Base-by-base conservation (phyloP, 179 eudicot species). In the Spinacia oleracea region DNA sequence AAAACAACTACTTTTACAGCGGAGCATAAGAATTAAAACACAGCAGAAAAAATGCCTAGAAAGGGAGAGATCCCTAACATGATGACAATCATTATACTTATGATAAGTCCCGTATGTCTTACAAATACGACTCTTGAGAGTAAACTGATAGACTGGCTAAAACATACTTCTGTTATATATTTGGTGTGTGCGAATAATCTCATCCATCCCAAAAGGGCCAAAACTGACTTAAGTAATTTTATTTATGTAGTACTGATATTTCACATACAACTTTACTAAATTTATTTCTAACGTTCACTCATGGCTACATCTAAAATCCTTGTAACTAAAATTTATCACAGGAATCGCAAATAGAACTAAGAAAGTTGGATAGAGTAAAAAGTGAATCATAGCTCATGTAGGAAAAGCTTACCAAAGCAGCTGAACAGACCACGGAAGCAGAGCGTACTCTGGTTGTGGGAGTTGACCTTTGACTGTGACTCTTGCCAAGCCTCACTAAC, bases 331-430 rank as follows among this genome's bases (percentile, higher is more conserved):
- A 60, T 15, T 25, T 60, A 60, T 60, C 63, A 58, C 63, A 58
- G 63, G 11, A 43, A 46, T 71, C 31, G 25, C n/a, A 48, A 71
- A 27, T 55, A 9, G 25, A 78, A 43, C 20, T 6, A 34, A 11
- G 60, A 40, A 6, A 23, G 27, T 23, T 7, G 15, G 34, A 67
- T 4, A 45, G 48, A 68, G 66, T 35, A 34, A 68, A 12, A 73
- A 53, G 31, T 45, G 45, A 58, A 70, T 9, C 29, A 25, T 23
- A 23, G 34, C 34, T 70, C 7, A 56, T 31, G 56, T 65, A 16
- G 18, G 20, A 66, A 14, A 70, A 18, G 66, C 83, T 74, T 64
- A 84, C 86, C 79, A 84, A 77, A 55, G 86, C 79, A 78, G 86
- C 79, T 29, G 77, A 77, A 46, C 86, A 84, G 23, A 84, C 48